Base-by-base conservation (phyloP, 345 rosid species). In the Combretum micranthum region DNA sequence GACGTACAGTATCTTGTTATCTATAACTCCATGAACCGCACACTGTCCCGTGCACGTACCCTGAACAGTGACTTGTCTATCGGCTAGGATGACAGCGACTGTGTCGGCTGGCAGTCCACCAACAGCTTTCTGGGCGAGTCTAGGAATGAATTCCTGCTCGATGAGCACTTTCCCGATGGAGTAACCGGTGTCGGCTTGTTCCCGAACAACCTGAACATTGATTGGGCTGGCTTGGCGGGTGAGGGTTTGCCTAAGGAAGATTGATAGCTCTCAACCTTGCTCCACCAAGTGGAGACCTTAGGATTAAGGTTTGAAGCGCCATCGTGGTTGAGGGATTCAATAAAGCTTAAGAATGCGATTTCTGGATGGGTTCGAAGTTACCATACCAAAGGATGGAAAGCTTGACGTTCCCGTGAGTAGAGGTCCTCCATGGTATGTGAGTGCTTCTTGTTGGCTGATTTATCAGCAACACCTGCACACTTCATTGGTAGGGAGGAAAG, bases 31-130 rank as follows among this genome's bases (percentile, higher is more conserved):
- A 22, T 80, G 78, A 0, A 20, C 17, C 15, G 81, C 59, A 72
- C 96, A 88, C 61, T 79, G 75, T 23, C 72, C 75, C 44, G 26
- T 49, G 79, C 94, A 88, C 21, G 85, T 60, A 0, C 77, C 80
- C 4, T 55, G 71, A 12, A 80, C 69, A 15, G 59, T 56, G 50
- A 83, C 88, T 16, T 74, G 69, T 5, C 68, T 61, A 1, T 75
- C 71, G 14, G 82, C 66, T 3, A 88, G 72, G n/a, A 88, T 52
- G 13, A 85, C 70, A 0, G 82, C 75, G 0, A 82, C 1, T 12
- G 74, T 20, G 18, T 67, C 56, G 23, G 20, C 13, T 0, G 81
- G 66, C 37, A 56, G 18, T 20, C 75, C 85, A 0, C 54, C 66
- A 0, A 42, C 45, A 0, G 74, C 83, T 16, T 65, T 67, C 0